Percentiles rank a stretch among this genome's conserved stretches.
Evolutionary conservation across 345 rosid genomes (phyloP).

Genomic region (Eucalyptus guilfoylei): DNA sequence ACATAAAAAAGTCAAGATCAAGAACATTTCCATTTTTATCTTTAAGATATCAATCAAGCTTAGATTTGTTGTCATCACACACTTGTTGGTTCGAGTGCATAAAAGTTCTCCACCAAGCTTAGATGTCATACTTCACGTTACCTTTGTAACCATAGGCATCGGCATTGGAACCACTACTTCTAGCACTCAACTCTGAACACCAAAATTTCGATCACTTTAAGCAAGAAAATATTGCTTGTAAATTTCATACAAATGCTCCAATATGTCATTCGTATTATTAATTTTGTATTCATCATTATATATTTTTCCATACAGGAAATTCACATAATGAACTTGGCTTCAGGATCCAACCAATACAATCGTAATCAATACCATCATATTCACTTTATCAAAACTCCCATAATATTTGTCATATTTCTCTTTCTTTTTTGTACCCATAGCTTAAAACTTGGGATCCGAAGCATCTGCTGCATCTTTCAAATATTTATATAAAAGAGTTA

Average conservation of each 20-base stretch:
- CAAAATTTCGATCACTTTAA: not conserved
- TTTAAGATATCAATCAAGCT: too few species aligned
- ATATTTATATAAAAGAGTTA: not conserved
- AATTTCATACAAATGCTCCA: not conserved
- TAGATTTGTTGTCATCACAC: not conserved
- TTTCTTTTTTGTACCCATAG: not conserved
- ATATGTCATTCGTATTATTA: too few species aligned
- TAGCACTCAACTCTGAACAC: not conserved
- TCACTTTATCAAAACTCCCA: not conserved
- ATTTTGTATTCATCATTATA: not conserved
- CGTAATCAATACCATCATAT: too few species aligned
- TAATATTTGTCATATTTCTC: not conserved
- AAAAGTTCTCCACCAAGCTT: not conserved
- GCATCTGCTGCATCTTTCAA: not conserved
- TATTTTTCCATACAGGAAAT: not conserved
- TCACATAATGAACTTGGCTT: not conserved
- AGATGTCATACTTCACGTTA: not conserved
- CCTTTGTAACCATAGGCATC: not conserved
- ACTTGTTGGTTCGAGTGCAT: not conserved
- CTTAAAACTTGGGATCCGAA: not conserved
- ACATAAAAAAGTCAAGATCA: too few species aligned
- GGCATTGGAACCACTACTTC: not conserved
- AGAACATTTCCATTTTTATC: too few species aligned
- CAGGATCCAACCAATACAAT: not conserved
- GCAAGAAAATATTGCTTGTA: not conserved